Conservation (phyloP, 352 stramenopile species). For the Phytophthora aleatoria region DNA sequence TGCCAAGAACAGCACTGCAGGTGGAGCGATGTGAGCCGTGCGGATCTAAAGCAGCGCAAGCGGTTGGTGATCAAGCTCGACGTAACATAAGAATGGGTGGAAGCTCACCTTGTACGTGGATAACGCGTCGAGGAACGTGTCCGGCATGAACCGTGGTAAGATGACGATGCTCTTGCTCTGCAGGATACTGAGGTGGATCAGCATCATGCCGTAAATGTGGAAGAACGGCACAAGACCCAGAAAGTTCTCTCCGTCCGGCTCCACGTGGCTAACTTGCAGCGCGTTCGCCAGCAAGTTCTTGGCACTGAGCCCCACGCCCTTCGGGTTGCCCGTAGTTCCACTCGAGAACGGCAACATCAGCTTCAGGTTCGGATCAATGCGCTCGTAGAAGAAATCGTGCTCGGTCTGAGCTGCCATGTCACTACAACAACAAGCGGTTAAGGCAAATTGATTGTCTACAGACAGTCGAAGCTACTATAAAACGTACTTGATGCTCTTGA, state of each 20-base stretch:
- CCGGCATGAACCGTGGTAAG: slow-evolving; percentile 89
- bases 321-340: slow-evolving; percentile 92
- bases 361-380: slow-evolving; percentile 60
- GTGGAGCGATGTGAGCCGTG: slow-evolving; percentile 79
- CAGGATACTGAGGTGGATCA: slow-evolving; percentile 85
- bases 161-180: slow-evolving; percentile 86
- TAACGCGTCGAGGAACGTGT: slow-evolving; percentile 87
- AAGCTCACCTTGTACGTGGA: slow-evolving; percentile 47
- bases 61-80: background rate
- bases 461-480: background rate
- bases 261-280: slow-evolving; percentile 76
- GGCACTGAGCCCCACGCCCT: slow-evolving; percentile 79
- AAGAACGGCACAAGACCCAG: slow-evolving; percentile 92
- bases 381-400: slow-evolving; percentile 49
- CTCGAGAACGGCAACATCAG: slow-evolving; percentile 90
- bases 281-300: slow-evolving; percentile 92
- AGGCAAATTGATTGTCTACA: background rate
- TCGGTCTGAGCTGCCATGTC: slow-evolving; percentile 42
- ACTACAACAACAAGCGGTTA: slow-evolving; percentile 17
- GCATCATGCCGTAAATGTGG: slow-evolving; percentile 94
- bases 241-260: slow-evolving; percentile 55
- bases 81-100: background rate
- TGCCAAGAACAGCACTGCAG: slow-evolving; percentile 38
- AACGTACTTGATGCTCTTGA: slow-evolving; percentile 49
- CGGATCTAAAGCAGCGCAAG: slow-evolving; percentile 31